Conservation (phyloP, 495 filamentous ascomycete genomes). For the Penicillium turbatum region DNA sequence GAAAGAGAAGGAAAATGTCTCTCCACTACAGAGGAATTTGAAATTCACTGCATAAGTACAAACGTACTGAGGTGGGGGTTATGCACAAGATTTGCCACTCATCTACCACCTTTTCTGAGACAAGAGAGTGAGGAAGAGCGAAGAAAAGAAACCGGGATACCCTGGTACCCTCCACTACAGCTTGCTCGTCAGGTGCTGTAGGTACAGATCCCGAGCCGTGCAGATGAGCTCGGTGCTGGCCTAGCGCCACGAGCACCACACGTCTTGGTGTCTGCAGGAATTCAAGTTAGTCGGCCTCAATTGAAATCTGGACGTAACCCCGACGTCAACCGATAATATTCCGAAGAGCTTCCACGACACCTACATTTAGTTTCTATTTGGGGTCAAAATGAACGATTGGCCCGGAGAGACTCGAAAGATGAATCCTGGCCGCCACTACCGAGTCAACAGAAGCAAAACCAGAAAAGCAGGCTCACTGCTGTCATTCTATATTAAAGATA, state of each 20-base stretch:
- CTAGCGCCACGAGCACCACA: conserved; percentile 3
- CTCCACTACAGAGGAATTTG: not conserved
- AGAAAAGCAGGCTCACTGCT: not conserved
- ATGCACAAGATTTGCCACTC: conserved; percentile 12
- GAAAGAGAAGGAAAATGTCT: not conserved
- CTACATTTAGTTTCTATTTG: not conserved
- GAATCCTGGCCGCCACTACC: not conserved
- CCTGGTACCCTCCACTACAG: conserved; percentile 7
- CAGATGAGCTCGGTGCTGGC: not conserved
- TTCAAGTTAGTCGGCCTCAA: conserved; percentile 8
- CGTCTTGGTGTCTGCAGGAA: conserved; percentile 11
- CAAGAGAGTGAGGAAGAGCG: not conserved
- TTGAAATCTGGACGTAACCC: conserved; percentile 9
- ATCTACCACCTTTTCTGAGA: conserved; percentile 11
- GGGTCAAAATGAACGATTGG: conserved; percentile 8
- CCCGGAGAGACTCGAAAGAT: not conserved
- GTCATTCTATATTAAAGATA: not conserved
- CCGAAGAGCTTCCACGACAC: not conserved
- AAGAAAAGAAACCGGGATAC: conserved; percentile 2
- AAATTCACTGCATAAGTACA: not conserved
- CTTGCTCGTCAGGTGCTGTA: conserved; percentile 14
- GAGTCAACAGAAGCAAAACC: conserved; percentile 13
- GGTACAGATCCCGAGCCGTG: conserved; percentile 18
- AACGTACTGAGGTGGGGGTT: conserved; percentile 5
- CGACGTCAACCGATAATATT: not conserved